These are phyloP conservation scores for Hypomontagnella submonticulosa DNA, from an alignment of 495 filamentous ascomycete genomes.

Conservation along the genomic window DNA sequence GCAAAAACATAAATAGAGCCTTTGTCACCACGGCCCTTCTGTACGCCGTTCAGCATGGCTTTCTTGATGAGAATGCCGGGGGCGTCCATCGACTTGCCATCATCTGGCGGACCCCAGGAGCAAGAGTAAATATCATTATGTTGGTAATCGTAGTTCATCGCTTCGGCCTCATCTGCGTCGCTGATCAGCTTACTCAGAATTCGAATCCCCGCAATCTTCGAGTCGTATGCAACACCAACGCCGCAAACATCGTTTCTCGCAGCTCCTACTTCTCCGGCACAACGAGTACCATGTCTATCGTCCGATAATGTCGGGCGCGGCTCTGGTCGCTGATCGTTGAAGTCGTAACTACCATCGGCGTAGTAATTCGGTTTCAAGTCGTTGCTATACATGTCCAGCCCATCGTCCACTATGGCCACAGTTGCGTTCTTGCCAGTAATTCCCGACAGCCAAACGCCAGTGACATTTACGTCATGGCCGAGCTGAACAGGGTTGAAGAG, in stretches of 20 bases:
- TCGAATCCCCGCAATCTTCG: slow-evolving; percentile 87
- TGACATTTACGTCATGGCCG: slow-evolving; percentile 95
- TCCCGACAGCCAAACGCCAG: slow-evolving; percentile 89
- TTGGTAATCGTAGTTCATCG: slow-evolving; percentile 91
- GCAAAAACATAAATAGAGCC: slow-evolving; percentile 98
- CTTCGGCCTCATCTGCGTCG: slow-evolving; percentile 89
- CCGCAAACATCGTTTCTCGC: slow-evolving; percentile 94
- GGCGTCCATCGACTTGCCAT: slow-evolving; percentile 92
- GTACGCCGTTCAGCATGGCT: slow-evolving; percentile 91
- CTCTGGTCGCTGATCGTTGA: slow-evolving; percentile 83
- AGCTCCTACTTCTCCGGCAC: slow-evolving; percentile 92
- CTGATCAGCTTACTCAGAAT: slow-evolving; percentile 91
- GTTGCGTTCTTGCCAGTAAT: slow-evolving; percentile 90
- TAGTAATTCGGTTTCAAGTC: slow-evolving; percentile 94
- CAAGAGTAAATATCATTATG: slow-evolving; percentile 98
- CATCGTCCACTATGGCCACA: slow-evolving; percentile 95
- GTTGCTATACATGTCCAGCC: slow-evolving; percentile 95
- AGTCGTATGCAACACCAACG: slow-evolving; percentile 92
- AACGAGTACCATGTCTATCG: slow-evolving; percentile 91
- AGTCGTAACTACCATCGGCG: slow-evolving; percentile 91
- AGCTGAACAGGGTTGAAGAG: slow-evolving; percentile 82
- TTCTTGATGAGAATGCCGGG: slow-evolving; percentile 87
- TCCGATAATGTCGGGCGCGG: slow-evolving; percentile 82
- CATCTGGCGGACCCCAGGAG: slow-evolving; percentile 96
- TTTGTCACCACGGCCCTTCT: slow-evolving; percentile 82